Evolutionary conservation across 2,329 filamentous ascomycete genomes (phyloP).

Genomic region (Penicillium sp.): DNA sequence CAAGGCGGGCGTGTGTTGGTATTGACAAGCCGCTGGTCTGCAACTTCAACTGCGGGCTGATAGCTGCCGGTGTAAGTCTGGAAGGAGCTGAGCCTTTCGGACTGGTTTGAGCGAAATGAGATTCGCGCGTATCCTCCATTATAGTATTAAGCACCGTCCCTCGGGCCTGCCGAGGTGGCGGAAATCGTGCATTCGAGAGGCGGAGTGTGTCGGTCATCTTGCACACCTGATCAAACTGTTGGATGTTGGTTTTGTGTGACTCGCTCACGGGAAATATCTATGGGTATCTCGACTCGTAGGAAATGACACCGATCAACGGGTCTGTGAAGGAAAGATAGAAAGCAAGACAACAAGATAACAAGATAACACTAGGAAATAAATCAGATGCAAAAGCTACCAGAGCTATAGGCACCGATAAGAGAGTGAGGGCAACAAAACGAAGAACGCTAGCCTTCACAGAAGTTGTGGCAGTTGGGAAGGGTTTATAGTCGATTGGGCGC

Average conservation of each 20-base stretch:
- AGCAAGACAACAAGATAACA: slow-evolving; percentile 15
- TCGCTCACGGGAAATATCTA: slow-evolving; percentile 15
- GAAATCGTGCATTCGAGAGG: slow-evolving; percentile 44
- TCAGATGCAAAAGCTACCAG: slow-evolving; percentile 27
- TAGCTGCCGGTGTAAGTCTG: slow-evolving; percentile 6
- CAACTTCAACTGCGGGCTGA: slow-evolving; percentile 29
- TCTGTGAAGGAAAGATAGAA: slow-evolving; percentile 7
- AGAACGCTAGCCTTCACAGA: slow-evolving; percentile 19
- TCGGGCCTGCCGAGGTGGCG: slow-evolving; percentile 50
- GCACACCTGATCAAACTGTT: slow-evolving; percentile 10
- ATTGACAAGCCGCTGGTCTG: slow-evolving; percentile 25
- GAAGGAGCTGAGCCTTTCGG: slow-evolving; percentile 3
- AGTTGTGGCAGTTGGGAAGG: slow-evolving; percentile 19
- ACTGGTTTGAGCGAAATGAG: slow-evolving; percentile 17
- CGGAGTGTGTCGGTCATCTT: slow-evolving; percentile 43
- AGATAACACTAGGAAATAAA: slow-evolving; percentile 21
- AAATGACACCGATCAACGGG: slow-evolving; percentile 30
- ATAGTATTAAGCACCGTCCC: slow-evolving; percentile 55
- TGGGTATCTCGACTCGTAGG: slow-evolving; percentile 21
- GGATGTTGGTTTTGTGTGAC: slow-evolving; percentile 24
- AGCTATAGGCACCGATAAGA: slow-evolving; percentile 23
- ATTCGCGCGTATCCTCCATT: slow-evolving; percentile 47
- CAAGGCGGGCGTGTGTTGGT: slow-evolving; percentile 17
- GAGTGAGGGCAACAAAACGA: slow-evolving; percentile 21
- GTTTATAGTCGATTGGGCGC: slow-evolving; percentile 25